Percentiles rank a stretch among this genome's conserved stretches.
phyloP scores from a whole-genome alignment of 1,284 basidiomycete species.

The Ustilago loliicola region DNA sequence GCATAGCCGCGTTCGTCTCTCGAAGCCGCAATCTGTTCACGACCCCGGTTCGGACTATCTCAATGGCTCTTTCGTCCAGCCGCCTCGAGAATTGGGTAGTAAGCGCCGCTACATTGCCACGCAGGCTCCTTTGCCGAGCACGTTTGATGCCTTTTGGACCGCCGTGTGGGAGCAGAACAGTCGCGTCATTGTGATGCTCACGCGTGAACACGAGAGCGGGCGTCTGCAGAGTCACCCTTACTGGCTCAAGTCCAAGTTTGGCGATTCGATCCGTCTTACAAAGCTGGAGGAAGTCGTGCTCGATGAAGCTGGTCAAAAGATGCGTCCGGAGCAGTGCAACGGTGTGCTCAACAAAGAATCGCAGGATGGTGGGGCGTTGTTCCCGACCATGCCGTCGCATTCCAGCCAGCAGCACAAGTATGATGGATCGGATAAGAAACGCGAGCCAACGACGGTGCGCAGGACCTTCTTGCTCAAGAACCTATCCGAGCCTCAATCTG shows the following conservation, averaged over 20 bases:
- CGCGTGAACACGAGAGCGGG: conserved; percentile 88
- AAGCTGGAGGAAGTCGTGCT: conserved; percentile 57
- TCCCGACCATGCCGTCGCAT: conserved; percentile 44
- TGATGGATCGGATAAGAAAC: conserved; percentile 4
- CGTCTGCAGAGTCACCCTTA: conserved; percentile 92
- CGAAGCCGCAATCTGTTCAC: conserved; percentile 28
- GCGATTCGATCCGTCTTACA: conserved; percentile 72
- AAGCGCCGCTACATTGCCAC: conserved; percentile 88
- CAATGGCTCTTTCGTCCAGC: conserved; percentile 66
- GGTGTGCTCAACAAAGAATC: conserved; percentile 14
- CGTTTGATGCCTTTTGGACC: conserved; percentile 94
- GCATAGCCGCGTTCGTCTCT: conserved; percentile 74
- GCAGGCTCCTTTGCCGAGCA: conserved; percentile 91
- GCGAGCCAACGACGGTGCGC: conserved; percentile 47
- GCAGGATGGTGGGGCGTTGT: conserved; percentile 45
- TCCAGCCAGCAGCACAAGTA: background rate
- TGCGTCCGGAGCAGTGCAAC: conserved; percentile 36
- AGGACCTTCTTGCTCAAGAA: conserved; percentile 55
- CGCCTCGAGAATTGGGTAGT: conserved; percentile 52
- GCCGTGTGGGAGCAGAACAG: conserved; percentile 75
- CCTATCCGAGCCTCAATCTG: conserved; percentile 26
- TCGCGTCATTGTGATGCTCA: conserved; percentile 79
- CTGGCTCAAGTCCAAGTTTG: conserved; percentile 83
- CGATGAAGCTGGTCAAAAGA: conserved; percentile 36
- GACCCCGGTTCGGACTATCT: conserved; percentile 64